Percentiles rank a stretch among this genome's conserved stretches.
Evolutionary conservation across 2,329 filamentous ascomycete genomes (phyloP).

Genomic region (Pleurostoma richardsiae): DNA sequence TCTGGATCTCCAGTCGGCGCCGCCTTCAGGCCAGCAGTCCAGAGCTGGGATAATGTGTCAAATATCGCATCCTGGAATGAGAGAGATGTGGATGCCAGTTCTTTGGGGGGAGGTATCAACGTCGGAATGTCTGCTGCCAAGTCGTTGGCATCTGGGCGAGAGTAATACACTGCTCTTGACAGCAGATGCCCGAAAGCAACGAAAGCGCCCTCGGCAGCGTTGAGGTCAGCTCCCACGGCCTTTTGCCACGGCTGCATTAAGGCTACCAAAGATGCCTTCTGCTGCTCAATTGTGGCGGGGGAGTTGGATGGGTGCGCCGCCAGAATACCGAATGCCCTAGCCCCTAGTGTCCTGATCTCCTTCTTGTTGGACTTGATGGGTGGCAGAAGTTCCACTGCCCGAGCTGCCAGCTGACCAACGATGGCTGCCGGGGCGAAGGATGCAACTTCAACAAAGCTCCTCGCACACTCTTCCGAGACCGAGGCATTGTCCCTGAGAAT

Average conservation of each 20-base stretch:
- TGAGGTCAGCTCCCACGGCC: conserved; percentile 34
- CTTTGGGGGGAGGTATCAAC: conserved; percentile 6
- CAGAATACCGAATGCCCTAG: conserved; percentile 71
- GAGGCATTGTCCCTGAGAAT: conserved; percentile 38
- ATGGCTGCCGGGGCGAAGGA: conserved; percentile 44
- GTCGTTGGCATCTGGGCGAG: conserved; percentile 1
- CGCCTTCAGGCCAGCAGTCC: conserved; percentile 33
- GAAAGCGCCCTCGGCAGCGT: conserved; percentile 41
- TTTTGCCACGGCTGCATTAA: conserved; percentile 47
- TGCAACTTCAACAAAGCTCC: conserved; percentile 48
- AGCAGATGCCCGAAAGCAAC: conserved; percentile 37
- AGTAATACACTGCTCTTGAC: conserved; percentile 40
- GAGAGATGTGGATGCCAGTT: neutral
- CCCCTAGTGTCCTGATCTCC: conserved; percentile 59
- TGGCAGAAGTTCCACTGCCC: conserved; percentile 48
- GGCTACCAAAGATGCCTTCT: conserved; percentile 38
- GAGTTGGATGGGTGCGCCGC: conserved; percentile 56
- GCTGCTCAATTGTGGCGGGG: conserved; percentile 30
- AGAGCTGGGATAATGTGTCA: conserved; percentile 40
- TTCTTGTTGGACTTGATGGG: conserved; percentile 68
- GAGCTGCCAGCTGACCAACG: conserved; percentile 42
- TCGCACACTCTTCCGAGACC: conserved; percentile 41
- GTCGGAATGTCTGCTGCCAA: too few species aligned
- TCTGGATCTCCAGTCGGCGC: conserved; percentile 2
- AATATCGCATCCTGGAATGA: conserved; percentile 32